These are phyloP conservation scores for Margaritispora aquatica DNA, from an alignment of 495 filamentous ascomycete genomes.

Conservation along the genomic window DNA sequence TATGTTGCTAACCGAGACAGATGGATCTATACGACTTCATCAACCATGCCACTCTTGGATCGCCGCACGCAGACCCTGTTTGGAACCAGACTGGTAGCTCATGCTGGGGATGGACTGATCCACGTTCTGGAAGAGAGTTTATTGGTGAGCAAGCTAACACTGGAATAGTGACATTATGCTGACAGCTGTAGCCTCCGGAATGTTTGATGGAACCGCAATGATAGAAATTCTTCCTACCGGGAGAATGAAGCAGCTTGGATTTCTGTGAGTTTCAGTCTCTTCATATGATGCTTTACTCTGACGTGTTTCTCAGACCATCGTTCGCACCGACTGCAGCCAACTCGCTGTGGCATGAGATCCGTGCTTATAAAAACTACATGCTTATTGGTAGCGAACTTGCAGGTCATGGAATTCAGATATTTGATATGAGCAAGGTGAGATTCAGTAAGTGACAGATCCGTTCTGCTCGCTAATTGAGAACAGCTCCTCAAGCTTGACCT, in stretches of 20 bases:
- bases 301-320: neutral
- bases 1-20: constrained; percentile 8
- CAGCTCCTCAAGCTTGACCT: constrained; percentile 8
- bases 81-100: constrained; percentile 2
- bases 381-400: constrained; percentile 8
- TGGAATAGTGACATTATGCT: too few species aligned
- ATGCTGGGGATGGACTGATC: constrained; percentile 48
- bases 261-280: constrained; percentile 38
- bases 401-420: constrained; percentile 6
- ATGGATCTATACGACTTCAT: constrained; percentile 49
- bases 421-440: constrained; percentile 11
- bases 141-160: constrained; percentile 48
- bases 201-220: constrained; percentile 51
- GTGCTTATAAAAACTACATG: constrained; percentile 14
- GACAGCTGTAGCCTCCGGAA: constrained; percentile 39
- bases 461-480: neutral
- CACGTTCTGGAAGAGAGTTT: constrained; percentile 45
- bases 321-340: neutral
- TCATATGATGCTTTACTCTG: neutral
- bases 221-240: constrained; percentile 44
- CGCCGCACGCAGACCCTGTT: constrained; percentile 12
- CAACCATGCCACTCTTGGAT: constrained; percentile 45
- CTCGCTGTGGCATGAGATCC: constrained; percentile 13
- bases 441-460: neutral
- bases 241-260: constrained; percentile 37